Evolutionary conservation across 2,329 filamentous ascomycete genomes (phyloP), one percentile per base, ranked within the genome.

Genomic region (Cercospora berteroae): DNA sequence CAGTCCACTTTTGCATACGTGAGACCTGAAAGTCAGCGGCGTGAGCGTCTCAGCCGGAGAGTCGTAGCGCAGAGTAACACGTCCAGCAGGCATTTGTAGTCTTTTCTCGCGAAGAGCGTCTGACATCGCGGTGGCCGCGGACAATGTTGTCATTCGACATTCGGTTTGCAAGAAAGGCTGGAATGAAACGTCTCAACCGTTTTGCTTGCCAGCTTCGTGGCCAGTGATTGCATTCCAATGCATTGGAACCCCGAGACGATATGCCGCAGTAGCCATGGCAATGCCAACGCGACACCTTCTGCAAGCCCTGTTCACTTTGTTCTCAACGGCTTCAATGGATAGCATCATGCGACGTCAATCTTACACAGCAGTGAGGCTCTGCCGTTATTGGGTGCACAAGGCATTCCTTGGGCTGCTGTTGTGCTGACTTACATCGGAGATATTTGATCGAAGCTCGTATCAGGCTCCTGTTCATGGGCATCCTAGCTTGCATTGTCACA

Each of bases 141-240:
- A 55, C 2, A 27, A 55, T 55, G 48, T 18, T 55, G 48, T 27
- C 48, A 55, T 55, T 16, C 23, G 12, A 29, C 20, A n/a, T 55
- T n/a, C 16, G 29, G 23, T 55, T 29, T 55, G 48, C 23, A 1
- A 55, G 48, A 55, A 23, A 55, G 23, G 48, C 48, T 55, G 48
- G 48, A 55, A 55, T 36, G 55, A 58, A 36, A 58, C 27, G 55
- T 57, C 31, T 58, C 55, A 58, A 36, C 55, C 31, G 29, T 58
- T 36, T 31, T 33, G 55, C 55, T 36, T 20, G 18, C 55, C 31
- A 36, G 55, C 52, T 27, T 48, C 44, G 48, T 25, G 2, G 23
- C 48, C 48, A 55, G 48, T 55, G 48, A 55, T 55, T 27, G 12
- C 48, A 55, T 25, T 13, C 48, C 48, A 25, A 55, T 25, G 16